A percentile compares a stretch with the other conserved stretches of the same genome.
Conservation (phyloP, 164 flowering plant genomes). For the Liquidambar formosana region DNA sequence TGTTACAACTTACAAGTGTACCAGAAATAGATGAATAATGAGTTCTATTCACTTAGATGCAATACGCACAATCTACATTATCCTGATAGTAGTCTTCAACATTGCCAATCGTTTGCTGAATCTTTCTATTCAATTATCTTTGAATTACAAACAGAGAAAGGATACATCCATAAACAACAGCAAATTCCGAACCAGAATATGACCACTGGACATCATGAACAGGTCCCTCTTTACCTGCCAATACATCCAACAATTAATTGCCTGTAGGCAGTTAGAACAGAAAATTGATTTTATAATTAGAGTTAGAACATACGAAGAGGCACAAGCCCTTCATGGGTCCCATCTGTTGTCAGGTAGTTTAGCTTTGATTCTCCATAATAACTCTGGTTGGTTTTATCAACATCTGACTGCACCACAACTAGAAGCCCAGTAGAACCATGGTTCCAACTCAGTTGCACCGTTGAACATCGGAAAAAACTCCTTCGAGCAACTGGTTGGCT, state of each 20-base stretch:
- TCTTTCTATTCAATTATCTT: too few relatives aligned
- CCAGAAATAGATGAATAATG: not conserved
- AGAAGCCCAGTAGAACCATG: slow-evolving; percentile 85
- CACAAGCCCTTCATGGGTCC: slow-evolving; percentile 84
- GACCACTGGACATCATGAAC: slow-evolving; percentile 99
- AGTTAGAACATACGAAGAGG: slow-evolving; percentile 70
- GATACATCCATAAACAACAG: slow-evolving; percentile 99
- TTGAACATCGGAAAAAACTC: slow-evolving; percentile 90
- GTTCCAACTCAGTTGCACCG: slow-evolving; percentile 90
- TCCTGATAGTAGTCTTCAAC: too few relatives aligned
- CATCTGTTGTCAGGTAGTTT: slow-evolving; percentile 90
- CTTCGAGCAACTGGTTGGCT: slow-evolving; percentile 81
- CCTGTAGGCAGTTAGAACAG: not conserved
- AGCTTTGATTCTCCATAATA: slow-evolving; percentile 98
- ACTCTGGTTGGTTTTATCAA: slow-evolving; percentile 98
- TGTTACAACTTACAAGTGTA: too few relatives aligned
- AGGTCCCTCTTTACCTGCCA: slow-evolving; percentile 96
- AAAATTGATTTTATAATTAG: not conserved
- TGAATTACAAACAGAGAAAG: slow-evolving; percentile 20
- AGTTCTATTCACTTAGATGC: not conserved
- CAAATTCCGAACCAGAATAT: slow-evolving; percentile 80
- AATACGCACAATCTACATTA: not conserved
- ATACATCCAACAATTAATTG: slow-evolving; percentile 23
- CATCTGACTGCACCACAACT: slow-evolving; percentile 87
- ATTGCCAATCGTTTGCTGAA: too few relatives aligned